phyloP scores from a whole-genome alignment of 1,139 yeast genomes.

The Pichia kudriavzevii region DNA sequence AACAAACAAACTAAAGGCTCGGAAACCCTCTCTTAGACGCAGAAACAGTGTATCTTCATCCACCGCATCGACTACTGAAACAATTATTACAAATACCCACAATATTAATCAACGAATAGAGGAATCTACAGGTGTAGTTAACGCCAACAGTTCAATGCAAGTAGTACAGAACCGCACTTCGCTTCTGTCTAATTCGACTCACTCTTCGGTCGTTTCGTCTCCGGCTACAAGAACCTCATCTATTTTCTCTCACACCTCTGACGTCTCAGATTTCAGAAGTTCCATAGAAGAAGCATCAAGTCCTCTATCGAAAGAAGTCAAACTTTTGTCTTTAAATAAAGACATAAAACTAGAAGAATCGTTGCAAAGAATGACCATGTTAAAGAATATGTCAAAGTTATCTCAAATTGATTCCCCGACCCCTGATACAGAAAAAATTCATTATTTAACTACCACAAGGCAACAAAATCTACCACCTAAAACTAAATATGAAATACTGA shows the following conservation, averaged over 20 bases:
- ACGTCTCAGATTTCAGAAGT: constrained; percentile 21
- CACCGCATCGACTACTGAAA: constrained; percentile 2
- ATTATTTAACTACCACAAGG: constrained; percentile 44
- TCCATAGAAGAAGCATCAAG: constrained; percentile 24
- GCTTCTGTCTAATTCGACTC: constrained; percentile 4
- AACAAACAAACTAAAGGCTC: constrained; percentile 18
- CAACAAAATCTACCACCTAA: constrained; percentile 69
- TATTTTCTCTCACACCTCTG: constrained; percentile 29
- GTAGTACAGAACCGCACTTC: too few relatives aligned
- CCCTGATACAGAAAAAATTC: constrained; percentile 16
- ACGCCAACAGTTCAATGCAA: too few relatives aligned
- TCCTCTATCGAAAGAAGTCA: constrained; percentile 38
- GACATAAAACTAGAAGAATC: constrained; percentile 36
- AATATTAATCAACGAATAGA: constrained; percentile 12
- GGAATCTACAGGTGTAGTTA: neutral
- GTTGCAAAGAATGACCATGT: constrained; percentile 29
- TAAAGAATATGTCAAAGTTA: constrained; percentile 21
- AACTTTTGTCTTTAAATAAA: constrained; percentile 37
- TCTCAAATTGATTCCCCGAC: constrained; percentile 6
- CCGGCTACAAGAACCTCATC: constrained; percentile 40
- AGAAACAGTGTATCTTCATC: constrained; percentile 12
- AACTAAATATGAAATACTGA: constrained; percentile 41
- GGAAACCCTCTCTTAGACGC: constrained; percentile 11
- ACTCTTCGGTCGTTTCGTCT: constrained; percentile 17
- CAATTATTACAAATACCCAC: constrained; percentile 10